Base-by-base conservation (phyloP, 2,329 filamentous ascomycete genomes). In the Metarhizium brunneum region DNA sequence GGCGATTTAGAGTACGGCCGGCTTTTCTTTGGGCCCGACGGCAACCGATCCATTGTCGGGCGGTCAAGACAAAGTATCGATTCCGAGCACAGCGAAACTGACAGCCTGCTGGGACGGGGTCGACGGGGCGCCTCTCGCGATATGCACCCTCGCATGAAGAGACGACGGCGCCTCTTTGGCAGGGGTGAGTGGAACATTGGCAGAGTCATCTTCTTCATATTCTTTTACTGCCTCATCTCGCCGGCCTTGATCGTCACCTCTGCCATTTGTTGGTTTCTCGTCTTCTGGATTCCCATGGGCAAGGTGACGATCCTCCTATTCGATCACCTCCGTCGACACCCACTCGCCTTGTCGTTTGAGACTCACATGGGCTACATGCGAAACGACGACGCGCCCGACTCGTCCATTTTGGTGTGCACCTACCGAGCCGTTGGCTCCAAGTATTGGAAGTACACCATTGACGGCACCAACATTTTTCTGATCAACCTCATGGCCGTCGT, bases 361-460 rank as follows among this genome's bases (percentile, higher is more conserved):
- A 89, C 89, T 10, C 92, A 96, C 67, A 84, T 83, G 56, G 80
- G 84, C 56, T 88, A 87, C 65, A 84, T 88, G 30, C 86, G 92
- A 55, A 77, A 80, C 13, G 81, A 83, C 7, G 85, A 86, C 50
- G 84, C 84, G 16, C 84, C 87, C 20, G 87, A 90, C 49, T 87
- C 88, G 16, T 92, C 92, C 11, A 92, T 99, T 58, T 77, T 99
- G 18, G 80, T 99, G 38, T 99, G 94, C 79, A 99, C 94, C 6
- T 99, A 99, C 73, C 88, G 95, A 57, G 94, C 94, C 47, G 92
- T 95, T 13, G 94, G 94, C 13, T 79, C 85, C 62, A 92, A 92
- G 70, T 99, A 99, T 76, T 99, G 95, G 92, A 99, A 99, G 73
- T 99, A 99, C 73, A 99, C 94, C 4, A 80, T 99, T 57, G 94